Evolutionary conservation across 495 filamentous ascomycete genomes (phyloP).

Genomic region (Aspergillus panamensis): DNA sequence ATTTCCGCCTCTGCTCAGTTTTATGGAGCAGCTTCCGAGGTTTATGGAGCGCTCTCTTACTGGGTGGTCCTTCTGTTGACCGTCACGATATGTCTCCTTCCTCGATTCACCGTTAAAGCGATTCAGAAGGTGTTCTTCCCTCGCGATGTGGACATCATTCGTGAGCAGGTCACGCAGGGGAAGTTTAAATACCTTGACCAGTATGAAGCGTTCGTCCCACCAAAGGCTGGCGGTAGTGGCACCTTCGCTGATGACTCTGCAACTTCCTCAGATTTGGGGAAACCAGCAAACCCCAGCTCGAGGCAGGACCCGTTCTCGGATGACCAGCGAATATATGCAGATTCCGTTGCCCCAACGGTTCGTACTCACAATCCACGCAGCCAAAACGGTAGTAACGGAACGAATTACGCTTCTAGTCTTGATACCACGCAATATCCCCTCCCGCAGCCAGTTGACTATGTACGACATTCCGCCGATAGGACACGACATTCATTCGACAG

Average conservation of each 20-base stretch:
- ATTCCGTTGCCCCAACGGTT: slow-evolving; percentile 70
- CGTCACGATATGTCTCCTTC: slow-evolving; percentile 73
- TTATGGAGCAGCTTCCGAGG: slow-evolving; percentile 72
- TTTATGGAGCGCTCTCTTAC: slow-evolving; percentile 77
- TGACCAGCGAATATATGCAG: slow-evolving; percentile 85
- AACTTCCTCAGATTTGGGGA: slow-evolving; percentile 60
- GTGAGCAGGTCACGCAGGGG: slow-evolving; percentile 81
- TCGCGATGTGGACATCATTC: slow-evolving; percentile 90
- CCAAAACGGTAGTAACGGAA: slow-evolving; percentile 90
- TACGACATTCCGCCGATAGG: slow-evolving; percentile 73
- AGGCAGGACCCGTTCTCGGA: slow-evolving; percentile 65
- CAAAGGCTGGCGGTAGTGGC: slow-evolving; percentile 23
- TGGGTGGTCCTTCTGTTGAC: slow-evolving; percentile 79
- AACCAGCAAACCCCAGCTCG: slow-evolving; percentile 55
- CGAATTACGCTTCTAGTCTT: slow-evolving; percentile 74
- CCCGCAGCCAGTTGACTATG: slow-evolving; percentile 60
- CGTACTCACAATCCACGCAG: slow-evolving; percentile 79
- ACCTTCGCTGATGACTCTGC: slow-evolving; percentile 45
- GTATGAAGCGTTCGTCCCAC: slow-evolving; percentile 43
- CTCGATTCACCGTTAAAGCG: slow-evolving; percentile 78
- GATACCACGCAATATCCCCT: slow-evolving; percentile 42
- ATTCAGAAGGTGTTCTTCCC: slow-evolving; percentile 92
- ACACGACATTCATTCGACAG: slow-evolving; percentile 53
- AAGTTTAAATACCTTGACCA: slow-evolving; percentile 69
- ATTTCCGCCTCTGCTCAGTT: slow-evolving; percentile 64